These are phyloP conservation scores for Brettanomyces bruxellensis DNA, from an alignment of 805 yeast genomes.

Conservation along the genomic window DNA sequence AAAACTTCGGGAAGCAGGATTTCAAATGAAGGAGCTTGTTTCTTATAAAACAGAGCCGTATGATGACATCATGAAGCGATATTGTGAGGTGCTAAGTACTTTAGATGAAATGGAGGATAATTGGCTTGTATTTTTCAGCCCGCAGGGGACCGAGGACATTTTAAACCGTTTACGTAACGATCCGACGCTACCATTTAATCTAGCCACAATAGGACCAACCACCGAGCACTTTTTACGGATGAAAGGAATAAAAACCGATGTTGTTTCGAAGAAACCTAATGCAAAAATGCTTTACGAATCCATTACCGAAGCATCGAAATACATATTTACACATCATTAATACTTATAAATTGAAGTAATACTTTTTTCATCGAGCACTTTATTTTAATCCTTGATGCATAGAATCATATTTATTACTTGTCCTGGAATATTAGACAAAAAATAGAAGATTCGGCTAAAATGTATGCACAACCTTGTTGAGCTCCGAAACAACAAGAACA, in stretches of 20 bases:
- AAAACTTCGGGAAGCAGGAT: conserved; percentile 35
- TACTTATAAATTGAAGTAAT: too few species aligned
- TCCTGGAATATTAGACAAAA: background rate
- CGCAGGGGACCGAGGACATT: conserved; percentile 72
- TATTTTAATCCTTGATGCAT: too few species aligned
- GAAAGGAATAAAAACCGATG: conserved; percentile 46
- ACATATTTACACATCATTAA: too few species aligned
- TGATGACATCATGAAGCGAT: conserved; percentile 31
- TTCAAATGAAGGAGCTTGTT: conserved; percentile 46
- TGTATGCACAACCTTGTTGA: conserved; percentile 51
- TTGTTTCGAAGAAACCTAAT: conserved; percentile 66
- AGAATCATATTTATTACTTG: too few species aligned
- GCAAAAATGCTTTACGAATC: conserved; percentile 27
- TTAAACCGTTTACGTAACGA: conserved; percentile 29
- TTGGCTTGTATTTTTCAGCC: conserved; percentile 87
- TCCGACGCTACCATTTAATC: conserved; percentile 20
- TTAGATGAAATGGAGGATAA: conserved; percentile 12
- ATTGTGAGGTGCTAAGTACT: conserved; percentile 21
- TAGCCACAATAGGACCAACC: conserved; percentile 92
- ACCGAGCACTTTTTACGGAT: conserved; percentile 55
- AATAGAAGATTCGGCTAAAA: conserved; percentile 28
- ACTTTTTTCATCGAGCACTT: too few species aligned
- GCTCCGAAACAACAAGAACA: conserved; percentile 61
- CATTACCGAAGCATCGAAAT: background rate
- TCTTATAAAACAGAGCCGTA: conserved; percentile 60